Conservation (phyloP, 2,329 filamentous ascomycete genomes). For the Monascus ruber region DNA sequence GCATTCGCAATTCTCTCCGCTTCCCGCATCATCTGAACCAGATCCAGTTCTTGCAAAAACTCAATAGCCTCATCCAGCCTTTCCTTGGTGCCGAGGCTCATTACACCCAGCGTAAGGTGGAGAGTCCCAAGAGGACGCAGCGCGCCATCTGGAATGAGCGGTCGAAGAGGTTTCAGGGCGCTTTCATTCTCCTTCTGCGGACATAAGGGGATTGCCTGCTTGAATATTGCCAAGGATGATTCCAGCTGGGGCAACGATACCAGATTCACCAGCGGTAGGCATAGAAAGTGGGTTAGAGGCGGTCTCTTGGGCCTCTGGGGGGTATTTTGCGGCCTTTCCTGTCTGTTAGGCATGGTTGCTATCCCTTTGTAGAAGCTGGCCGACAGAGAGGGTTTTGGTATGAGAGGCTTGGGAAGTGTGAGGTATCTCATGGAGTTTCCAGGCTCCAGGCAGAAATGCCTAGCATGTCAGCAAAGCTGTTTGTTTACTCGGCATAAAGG, state of each 20-base stretch:
- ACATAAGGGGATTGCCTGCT: slow-evolving; percentile 38
- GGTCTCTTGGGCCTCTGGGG: slow-evolving; percentile 15
- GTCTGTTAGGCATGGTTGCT: slow-evolving; percentile 1
- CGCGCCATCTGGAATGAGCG: slow-evolving; percentile 51
- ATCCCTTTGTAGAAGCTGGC: neutral
- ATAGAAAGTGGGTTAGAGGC: slow-evolving; percentile 36
- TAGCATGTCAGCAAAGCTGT: too few relatives aligned
- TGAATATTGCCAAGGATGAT: slow-evolving; percentile 51
- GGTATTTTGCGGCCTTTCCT: slow-evolving; percentile 1
- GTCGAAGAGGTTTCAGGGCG: slow-evolving; percentile 9
- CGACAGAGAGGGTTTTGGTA: too few relatives aligned
- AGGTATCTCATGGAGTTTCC: neutral
- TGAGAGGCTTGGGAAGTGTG: neutral
- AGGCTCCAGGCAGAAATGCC: too few relatives aligned
- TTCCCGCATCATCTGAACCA: slow-evolving; percentile 26
- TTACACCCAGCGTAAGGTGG: slow-evolving; percentile 78
- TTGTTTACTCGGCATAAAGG: too few relatives aligned
- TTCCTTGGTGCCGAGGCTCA: slow-evolving; percentile 53
- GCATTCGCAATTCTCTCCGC: slow-evolving; percentile 17
- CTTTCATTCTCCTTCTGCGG: slow-evolving; percentile 3
- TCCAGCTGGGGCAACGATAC: slow-evolving; percentile 54
- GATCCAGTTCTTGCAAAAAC: slow-evolving; percentile 36
- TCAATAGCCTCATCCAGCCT: slow-evolving; percentile 36
- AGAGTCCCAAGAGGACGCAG: slow-evolving; percentile 68
- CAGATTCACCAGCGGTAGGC: slow-evolving; percentile 50